Percentiles rank a stretch among this genome's conserved stretches.
These are phyloP conservation scores for Metroxylon sagu DNA, from an alignment of 176 grass and related monocot species.

Conservation along the genomic window DNA sequence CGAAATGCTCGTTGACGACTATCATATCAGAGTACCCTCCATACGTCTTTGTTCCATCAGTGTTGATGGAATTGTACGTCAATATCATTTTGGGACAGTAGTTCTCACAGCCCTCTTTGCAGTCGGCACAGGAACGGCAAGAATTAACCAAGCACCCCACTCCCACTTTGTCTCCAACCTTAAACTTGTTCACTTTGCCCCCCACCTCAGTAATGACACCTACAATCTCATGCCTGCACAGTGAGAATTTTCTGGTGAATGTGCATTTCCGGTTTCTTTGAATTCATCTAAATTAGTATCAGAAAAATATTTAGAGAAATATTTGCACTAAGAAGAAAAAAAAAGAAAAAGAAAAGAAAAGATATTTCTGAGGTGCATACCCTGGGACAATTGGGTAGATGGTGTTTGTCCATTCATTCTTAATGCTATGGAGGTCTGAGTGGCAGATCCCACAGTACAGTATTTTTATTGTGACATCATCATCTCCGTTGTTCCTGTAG, in stretches of 20 bases:
- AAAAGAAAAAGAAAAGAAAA: not conserved
- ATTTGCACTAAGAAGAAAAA: not conserved
- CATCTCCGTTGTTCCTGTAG: conserved; percentile 54
- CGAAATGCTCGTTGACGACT: conserved; percentile 50
- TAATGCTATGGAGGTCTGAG: conserved; percentile 62
- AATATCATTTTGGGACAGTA: conserved; percentile 14
- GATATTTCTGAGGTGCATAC: conserved; percentile 11
- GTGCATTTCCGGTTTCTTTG: too few relatives aligned
- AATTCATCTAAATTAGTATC: not conserved
- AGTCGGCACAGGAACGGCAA: conserved; percentile 42
- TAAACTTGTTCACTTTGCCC: conserved; percentile 41
- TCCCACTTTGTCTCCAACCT: conserved; percentile 51
- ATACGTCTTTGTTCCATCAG: conserved; percentile 39
- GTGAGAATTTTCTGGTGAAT: not conserved
- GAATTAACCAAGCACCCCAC: conserved; percentile 62
- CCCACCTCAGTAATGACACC: conserved; percentile 53
- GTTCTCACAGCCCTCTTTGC: conserved; percentile 46
- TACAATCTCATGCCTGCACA: conserved; percentile 61
- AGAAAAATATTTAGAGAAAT: not conserved
- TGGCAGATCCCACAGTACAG: conserved; percentile 61
- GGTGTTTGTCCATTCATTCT: conserved; percentile 57
- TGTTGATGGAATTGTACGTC: conserved; percentile 53
- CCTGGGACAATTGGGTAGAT: conserved; percentile 57
- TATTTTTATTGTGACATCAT: conserved; percentile 37
- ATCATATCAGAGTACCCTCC: conserved; percentile 54